Base-by-base conservation (phyloP, 2,329 filamentous ascomycete species). In the Cytospora paraplurivora region DNA sequence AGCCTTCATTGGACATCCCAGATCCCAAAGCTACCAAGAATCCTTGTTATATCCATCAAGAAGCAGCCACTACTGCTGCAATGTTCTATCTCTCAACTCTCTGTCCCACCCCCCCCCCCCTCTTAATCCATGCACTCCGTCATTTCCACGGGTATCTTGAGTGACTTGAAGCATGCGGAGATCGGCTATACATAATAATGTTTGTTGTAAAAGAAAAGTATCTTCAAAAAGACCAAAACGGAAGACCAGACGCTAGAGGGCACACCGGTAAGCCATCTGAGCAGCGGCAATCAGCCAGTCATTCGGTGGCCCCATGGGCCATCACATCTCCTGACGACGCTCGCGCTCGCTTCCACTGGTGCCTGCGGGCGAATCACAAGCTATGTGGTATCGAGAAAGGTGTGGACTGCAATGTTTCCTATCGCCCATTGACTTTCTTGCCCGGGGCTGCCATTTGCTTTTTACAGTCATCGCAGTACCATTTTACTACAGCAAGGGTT, bases 391-490 rank as follows among this genome's bases (percentile, higher is more conserved):
- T 21, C 44, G 44, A 21, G 44, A 17, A 5, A n/a, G 44, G 3
- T 10, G 17, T 47, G 10, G 17, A 21, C 7, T 19, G n/a, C n/a
- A 19, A 17, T 19, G n/a, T 47, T 11, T 47, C 21, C n/a, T 75
- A 83, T 70, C 81, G 79, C 51, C 78, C 78, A 65, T 77, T 79
- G 13, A 76, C 70, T 69, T 84, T 84, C 71, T 83, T 86, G 55
- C 82, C 81, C 62, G 78, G 78, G 62, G 81, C 79, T 71, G 84
- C 84, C 69, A 89, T 78, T 54, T 82, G 82, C 68, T 88, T 86
- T 72, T 91, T 91, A 76, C 90, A 93, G 71, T 92, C 89, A 66
- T 90, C 88, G 73, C 90, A 93, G 71, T 90, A 93, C 90, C 90
- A 93, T 85, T 91, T 92, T 59, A 88, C 88, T 91, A 71, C 62